These are phyloP conservation scores for Casuarina cunninghamiana DNA, from an alignment of 306 rosid species.

Conservation along the genomic window DNA sequence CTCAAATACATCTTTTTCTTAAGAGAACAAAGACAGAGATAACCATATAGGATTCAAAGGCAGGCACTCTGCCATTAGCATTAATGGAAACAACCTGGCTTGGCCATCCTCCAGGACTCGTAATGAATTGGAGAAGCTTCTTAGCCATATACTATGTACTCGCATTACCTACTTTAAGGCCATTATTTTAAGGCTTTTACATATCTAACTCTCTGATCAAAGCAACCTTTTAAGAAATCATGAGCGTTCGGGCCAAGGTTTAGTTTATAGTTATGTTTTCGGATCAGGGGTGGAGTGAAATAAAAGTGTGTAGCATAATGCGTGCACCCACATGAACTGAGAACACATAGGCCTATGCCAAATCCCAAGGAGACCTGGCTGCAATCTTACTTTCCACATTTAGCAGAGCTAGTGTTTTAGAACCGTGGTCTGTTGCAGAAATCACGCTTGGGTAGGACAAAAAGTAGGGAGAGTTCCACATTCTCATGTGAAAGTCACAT, in stretches of 20 bases:
- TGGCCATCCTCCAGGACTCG: constrained; percentile 19
- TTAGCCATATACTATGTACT: not conserved
- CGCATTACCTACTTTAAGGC: not conserved
- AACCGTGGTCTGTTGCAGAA: constrained; percentile 21
- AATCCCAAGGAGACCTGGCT: constrained; percentile 16
- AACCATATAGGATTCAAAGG: constrained; percentile 20
- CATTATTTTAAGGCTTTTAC: not conserved
- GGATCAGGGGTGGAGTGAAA: not conserved
- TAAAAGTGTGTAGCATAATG: not conserved
- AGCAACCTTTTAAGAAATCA: constrained; percentile 13
- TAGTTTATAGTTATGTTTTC: not conserved
- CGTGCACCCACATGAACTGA: constrained; percentile 6
- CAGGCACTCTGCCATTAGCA: constrained; percentile 23
- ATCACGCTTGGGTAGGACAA: constrained; percentile 19
- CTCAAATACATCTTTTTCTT: constrained; percentile 26
- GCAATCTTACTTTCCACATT: constrained; percentile 26
- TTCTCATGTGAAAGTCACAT: constrained; percentile 42
- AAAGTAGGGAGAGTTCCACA: constrained; percentile 17
- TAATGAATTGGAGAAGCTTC: constrained; percentile 29
- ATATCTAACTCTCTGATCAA: constrained; percentile 16
- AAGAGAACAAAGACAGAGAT: constrained; percentile 12
- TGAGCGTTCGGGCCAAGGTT: constrained; percentile 5
- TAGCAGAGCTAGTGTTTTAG: constrained; percentile 3
- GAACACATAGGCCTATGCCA: constrained; percentile 5
- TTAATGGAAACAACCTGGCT: constrained; percentile 42